Percentiles rank a stretch among this genome's conserved stretches.
These are phyloP conservation scores for Penicillium longicatenatum DNA, from an alignment of 495 filamentous ascomycete species.

Conservation along the genomic window DNA sequence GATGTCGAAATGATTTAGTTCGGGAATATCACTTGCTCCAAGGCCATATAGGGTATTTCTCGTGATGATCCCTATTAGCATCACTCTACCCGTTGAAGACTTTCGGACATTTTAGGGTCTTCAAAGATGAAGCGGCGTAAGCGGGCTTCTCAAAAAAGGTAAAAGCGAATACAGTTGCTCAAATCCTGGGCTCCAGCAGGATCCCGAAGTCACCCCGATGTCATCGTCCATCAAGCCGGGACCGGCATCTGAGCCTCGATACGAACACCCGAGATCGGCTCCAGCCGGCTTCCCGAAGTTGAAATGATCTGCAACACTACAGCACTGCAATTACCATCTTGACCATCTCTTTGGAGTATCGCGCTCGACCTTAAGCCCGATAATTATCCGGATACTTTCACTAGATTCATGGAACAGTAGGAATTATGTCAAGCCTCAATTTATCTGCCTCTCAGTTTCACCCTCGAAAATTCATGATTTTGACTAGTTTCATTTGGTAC, in stretches of 20 bases:
- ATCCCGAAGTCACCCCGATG: neutral
- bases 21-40: constrained; percentile 1
- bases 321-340: neutral
- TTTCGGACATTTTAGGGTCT: neutral
- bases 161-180: neutral
- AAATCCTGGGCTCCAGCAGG: neutral
- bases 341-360: too few species aligned
- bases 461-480: too few species aligned
- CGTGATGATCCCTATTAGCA: constrained; percentile 4
- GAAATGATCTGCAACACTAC: neutral
- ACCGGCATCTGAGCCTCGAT: neutral
- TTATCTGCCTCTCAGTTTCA: too few species aligned
- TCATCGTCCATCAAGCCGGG: neutral
- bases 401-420: too few species aligned
- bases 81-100: neutral
- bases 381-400: too few species aligned
- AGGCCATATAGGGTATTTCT: neutral
- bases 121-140: neutral
- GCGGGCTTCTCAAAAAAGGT: neutral
- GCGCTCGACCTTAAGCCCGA: too few species aligned
- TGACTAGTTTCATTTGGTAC: too few species aligned
- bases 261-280: neutral
- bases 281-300: neutral
- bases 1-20: neutral
- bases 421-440: too few species aligned